These are phyloP conservation scores for Calocera cornea DNA, from an alignment of 768 basidiomycete genomes.

Conservation along the genomic window DNA sequence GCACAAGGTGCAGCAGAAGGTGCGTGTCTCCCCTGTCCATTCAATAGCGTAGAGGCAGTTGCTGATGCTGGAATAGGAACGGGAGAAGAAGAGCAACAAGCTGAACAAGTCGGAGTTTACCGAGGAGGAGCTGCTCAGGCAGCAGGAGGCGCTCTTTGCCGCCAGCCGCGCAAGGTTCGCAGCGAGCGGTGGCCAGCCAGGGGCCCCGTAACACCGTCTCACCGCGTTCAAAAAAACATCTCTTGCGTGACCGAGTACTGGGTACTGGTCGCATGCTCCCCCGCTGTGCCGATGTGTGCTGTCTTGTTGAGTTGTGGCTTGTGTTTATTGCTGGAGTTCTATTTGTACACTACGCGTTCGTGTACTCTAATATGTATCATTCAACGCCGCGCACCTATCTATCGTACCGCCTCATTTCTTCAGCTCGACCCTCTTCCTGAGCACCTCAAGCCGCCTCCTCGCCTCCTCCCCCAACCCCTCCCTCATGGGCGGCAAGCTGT, in stretches of 20 bases:
- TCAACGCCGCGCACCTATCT: not conserved
- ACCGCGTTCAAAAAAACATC: no score
- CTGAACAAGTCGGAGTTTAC: conserved; percentile 78
- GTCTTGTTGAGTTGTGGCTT: not conserved
- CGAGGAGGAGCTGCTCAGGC: conserved; percentile 72
- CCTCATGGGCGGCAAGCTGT: conserved; percentile 47
- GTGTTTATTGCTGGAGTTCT: not conserved
- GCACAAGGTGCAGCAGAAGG: conserved; percentile 93
- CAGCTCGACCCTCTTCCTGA: not conserved
- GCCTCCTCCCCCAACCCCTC: not conserved
- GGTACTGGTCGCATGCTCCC: no score
- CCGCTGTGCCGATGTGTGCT: no score
- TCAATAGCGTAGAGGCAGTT: not conserved
- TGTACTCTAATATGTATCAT: conserved; percentile 22
- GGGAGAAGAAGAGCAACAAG: conserved; percentile 85
- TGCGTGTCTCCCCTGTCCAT: conserved; percentile 22
- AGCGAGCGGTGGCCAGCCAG: conserved; percentile 11
- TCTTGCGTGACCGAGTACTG: not conserved
- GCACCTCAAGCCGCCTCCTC: not conserved
- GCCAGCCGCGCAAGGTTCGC: conserved; percentile 46
- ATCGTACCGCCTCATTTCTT: not conserved
- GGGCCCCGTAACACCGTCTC: not conserved
- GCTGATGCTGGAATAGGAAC: conserved; percentile 39
- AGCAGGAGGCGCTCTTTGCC: conserved; percentile 90
- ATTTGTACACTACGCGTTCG: not conserved